These are phyloP conservation scores for Dryas octopetala DNA, from an alignment of 306 rosid species.

Conservation along the genomic window DNA sequence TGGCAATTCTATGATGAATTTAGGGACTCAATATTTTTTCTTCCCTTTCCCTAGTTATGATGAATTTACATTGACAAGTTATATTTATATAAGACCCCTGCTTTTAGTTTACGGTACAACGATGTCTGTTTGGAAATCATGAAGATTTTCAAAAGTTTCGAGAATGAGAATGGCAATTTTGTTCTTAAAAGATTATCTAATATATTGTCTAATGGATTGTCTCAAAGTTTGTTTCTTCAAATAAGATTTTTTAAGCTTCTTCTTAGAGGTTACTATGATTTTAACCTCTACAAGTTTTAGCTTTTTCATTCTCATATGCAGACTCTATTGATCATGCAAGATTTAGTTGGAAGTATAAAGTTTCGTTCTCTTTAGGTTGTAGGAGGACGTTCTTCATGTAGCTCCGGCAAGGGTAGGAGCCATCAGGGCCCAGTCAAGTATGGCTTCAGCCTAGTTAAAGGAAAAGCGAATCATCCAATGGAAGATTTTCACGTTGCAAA, in stretches of 20 bases:
- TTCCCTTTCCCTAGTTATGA: too few species aligned
- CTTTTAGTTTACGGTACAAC: not conserved
- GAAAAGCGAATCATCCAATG: constrained; percentile 91
- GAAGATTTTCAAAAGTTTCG: not conserved
- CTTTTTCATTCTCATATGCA: not conserved
- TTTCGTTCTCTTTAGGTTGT: constrained; percentile 38
- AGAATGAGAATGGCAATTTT: not conserved
- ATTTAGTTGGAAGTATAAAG: not conserved
- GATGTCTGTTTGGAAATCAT: not conserved
- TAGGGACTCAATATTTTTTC: not conserved
- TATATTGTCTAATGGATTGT: not conserved
- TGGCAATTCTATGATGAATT: not conserved
- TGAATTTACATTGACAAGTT: too few species aligned
- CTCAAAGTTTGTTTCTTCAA: not conserved
- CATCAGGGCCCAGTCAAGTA: constrained; percentile 57
- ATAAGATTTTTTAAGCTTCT: not conserved
- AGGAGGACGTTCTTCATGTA: constrained; percentile 68
- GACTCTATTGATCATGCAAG: not conserved
- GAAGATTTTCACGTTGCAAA: constrained; percentile 58
- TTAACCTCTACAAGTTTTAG: not conserved
- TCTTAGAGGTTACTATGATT: not conserved
- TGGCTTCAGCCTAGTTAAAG: constrained; percentile 85
- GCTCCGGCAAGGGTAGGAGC: constrained; percentile 84
- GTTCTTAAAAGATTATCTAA: not conserved
- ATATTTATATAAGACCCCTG: too few species aligned